Evolutionary conservation across 2,329 filamentous ascomycete species (phyloP), one percentile per base, ranked within the genome.

Genomic region (Tetracladium maxilliforme): DNA sequence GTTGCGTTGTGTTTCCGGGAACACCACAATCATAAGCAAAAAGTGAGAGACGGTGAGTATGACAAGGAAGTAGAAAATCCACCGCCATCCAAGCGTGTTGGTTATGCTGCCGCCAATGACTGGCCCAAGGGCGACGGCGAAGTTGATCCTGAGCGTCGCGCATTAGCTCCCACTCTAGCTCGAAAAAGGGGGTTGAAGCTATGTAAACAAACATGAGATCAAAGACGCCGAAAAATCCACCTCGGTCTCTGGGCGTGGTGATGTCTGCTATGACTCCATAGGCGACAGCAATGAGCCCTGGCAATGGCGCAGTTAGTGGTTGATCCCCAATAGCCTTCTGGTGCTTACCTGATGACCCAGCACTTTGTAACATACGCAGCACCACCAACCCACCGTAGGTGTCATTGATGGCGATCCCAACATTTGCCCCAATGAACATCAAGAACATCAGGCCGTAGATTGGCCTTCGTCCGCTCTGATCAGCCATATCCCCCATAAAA

Each of bases 181-280:
- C n/a, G n/a, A n/a, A n/a, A n/a, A n/a, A n/a, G n/a, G n/a, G n/a
- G n/a, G n/a, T n/a, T n/a, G n/a, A n/a, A n/a, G n/a, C n/a, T n/a
- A n/a, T n/a, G n/a, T n/a, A n/a, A n/a, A n/a, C n/a, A n/a, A n/a
- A n/a, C n/a, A n/a, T n/a, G n/a, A n/a, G n/a, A n/a, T n/a, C n/a
- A n/a, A n/a, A n/a, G n/a, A n/a, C 22, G 15, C n/a, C n/a, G n/a
- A n/a, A n/a, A n/a, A n/a, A n/a, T n/a, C n/a, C n/a, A 32, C 73
- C 18, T 9, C 18, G 51, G 37, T 79, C 70, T 2, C 59, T 60
- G 3, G 61, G 61, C 0, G 68, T 72, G 10, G 64, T 53, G 6
- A 75, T 50, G 38, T 79, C 74, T 2, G 67, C 66, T 2, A 77
- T 58, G 1, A 77, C 61, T 0, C 64, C 73, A 14, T 51, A 52